Evolutionary conservation across 139 green algal genomes (phyloP), one percentile per base, ranked within the genome.

Genomic region (Volvox reticuliferus): DNA sequence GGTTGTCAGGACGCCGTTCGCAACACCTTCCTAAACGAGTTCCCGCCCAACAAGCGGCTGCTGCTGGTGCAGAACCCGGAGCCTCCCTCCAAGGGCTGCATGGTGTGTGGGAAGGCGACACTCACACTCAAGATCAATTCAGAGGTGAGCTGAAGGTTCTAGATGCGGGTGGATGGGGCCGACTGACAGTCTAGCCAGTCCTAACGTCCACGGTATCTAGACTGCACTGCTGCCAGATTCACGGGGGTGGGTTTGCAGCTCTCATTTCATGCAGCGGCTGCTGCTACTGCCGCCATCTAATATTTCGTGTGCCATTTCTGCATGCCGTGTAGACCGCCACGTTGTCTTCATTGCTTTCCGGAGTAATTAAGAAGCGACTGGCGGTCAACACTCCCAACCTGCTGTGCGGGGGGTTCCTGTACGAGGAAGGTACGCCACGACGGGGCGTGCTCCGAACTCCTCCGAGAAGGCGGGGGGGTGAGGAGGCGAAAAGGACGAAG

Each of bases 61-160:
- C 26, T 89, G 69, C 69, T 89, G 28, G 30, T 28, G 0, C 19
- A 24, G 14, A 16, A 21, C 1, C 50, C 32, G 16, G 84, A 86
- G 12, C 35, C 75, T 37, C 97, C 97, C 30, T 95, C 94, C 33
- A 82, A 91, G 0, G 85, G 82, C 18, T 99, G 98, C 93, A 92
- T 96, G 68, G 96, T 98, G 36, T 99, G 98, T 92, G 94, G 96
- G 88, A 94, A 93, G n/a, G 94, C 95, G 0, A 91, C 92, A 90
- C 89, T 97, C 37, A 82, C 90, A 0, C 93, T 98, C 21, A 26
- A 63, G 9, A 89, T 95, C 24, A 91, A 98, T 92, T 96, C 94
- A 0, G 5, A 81, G 85, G 85, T 89, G 44, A 55, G 44, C 5
- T 55, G 9, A 55, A 55, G 44, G 44, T 5, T n/a, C n/a, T n/a